These are phyloP conservation scores for Excoecaria agallocha DNA, from an alignment of 345 rosid genomes.

Conservation along the genomic window DNA sequence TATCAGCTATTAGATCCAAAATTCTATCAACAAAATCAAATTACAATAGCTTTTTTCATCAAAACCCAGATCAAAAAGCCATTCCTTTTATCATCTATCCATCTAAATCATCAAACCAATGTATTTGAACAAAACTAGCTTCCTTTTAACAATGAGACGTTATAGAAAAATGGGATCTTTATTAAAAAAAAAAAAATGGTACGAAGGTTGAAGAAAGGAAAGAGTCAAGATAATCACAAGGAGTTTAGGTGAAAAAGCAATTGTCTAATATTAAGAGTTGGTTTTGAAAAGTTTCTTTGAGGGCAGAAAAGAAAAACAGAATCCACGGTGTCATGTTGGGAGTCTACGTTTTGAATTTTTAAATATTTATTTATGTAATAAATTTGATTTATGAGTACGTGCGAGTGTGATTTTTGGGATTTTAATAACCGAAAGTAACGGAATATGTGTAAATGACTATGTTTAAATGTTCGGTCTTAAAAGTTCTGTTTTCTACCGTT, in stretches of 20 bases:
- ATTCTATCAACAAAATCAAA: not conserved
- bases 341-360: not conserved
- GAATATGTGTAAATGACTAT: not conserved
- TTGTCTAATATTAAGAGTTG: not conserved
- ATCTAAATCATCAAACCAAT: not conserved
- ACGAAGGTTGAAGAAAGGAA: too few species aligned
- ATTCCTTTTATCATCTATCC: not conserved
- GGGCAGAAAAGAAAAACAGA: not conserved
- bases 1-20: not conserved
- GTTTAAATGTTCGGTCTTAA: constrained; percentile 2
- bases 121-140: not conserved
- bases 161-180: not conserved
- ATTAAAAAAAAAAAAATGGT: too few species aligned
- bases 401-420: not conserved
- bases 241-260: not conserved
- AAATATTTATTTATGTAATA: not conserved
- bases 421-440: constrained; percentile 12
- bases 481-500: not conserved
- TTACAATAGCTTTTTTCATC: not conserved
- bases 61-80: constrained; percentile 14
- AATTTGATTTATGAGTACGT: not conserved
- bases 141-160: not conserved
- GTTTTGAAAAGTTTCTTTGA: not conserved
- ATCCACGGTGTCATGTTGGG: too few species aligned
- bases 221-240: not conserved